Conservation (phyloP, 2,329 filamentous ascomycete genomes). For the Penicillium palitans region DNA sequence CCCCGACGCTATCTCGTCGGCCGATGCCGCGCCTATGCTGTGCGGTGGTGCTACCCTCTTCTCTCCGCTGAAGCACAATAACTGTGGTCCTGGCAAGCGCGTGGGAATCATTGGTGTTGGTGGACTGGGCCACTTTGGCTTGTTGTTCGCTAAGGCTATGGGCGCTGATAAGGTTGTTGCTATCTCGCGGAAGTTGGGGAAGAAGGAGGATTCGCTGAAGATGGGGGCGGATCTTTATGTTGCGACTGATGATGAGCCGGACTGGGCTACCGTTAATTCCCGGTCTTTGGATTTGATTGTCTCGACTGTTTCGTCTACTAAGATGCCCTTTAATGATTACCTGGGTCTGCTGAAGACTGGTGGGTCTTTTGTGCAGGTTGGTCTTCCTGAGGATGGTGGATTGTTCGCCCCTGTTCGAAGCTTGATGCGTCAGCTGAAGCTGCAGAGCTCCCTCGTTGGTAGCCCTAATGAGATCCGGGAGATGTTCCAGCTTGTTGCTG, state of each 20-base stretch:
- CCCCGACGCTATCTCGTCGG: conserved; percentile 51
- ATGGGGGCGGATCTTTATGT: conserved; percentile 60
- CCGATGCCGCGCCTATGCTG: conserved; percentile 67
- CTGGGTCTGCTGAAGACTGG: conserved; percentile 59
- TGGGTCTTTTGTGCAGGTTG: conserved; percentile 66
- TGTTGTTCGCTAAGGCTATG: conserved; percentile 70
- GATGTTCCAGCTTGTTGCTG: conserved; percentile 47
- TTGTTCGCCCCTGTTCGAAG: conserved; percentile 57
- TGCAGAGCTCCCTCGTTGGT: conserved; percentile 51
- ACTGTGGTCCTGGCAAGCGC: conserved; percentile 67
- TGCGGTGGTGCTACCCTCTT: conserved; percentile 77
- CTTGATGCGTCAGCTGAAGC: conserved; percentile 56
- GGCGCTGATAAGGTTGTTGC: conserved; percentile 64
- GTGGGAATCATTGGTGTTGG: conserved; percentile 74
- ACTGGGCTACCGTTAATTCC: conserved; percentile 54
- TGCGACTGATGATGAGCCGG: conserved; percentile 56
- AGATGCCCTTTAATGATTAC: conserved; percentile 66
- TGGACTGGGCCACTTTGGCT: conserved; percentile 71
- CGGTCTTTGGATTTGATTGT: conserved; percentile 57
- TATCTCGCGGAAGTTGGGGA: conserved; percentile 54
- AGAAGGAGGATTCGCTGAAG: conserved; percentile 54
- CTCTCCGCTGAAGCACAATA: conserved; percentile 66
- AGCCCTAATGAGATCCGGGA: conserved; percentile 44
- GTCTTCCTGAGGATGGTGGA: conserved; percentile 60
- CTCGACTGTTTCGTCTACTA: conserved; percentile 56